Conservation (phyloP, 768 basidiomycete genomes). For the Tricholoma sp. region DNA sequence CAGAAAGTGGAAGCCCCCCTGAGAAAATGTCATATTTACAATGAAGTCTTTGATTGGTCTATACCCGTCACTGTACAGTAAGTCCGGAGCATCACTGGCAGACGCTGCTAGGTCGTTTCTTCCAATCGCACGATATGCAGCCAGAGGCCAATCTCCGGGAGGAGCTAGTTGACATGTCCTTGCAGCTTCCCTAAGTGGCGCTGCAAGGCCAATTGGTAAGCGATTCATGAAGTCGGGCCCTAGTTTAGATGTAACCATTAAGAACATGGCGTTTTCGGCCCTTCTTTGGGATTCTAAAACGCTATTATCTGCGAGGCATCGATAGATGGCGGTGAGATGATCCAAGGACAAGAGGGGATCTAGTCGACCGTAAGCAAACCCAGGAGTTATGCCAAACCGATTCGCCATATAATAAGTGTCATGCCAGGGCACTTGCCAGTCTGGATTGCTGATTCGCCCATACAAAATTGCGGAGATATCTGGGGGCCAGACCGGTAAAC, state of each 20-base stretch:
- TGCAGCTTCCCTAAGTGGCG: conserved; percentile 82
- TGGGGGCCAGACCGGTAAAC: conserved; percentile 72
- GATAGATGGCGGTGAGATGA: conserved; percentile 52
- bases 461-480: conserved; percentile 69
- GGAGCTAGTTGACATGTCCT: conserved; percentile 79
- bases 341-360: conserved; percentile 55
- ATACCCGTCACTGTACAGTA: conserved; percentile 49
- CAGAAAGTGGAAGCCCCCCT: conserved; percentile 4
- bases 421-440: conserved; percentile 57
- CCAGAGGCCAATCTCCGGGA: conserved; percentile 65
- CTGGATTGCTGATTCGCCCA: conserved; percentile 56
- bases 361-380: conserved; percentile 56
- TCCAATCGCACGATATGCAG: conserved; percentile 64
- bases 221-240: conserved; percentile 45
- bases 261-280: conserved; percentile 57
- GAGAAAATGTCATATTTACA: conserved; percentile 26
- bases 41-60: conserved; percentile 52
- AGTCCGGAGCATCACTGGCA: conserved; percentile 42
- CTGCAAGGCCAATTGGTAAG: conserved; percentile 65
- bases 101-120: conserved; percentile 71
- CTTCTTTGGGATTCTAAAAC: conserved; percentile 51
- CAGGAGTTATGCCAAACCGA: conserved; percentile 44
- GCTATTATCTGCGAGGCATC: conserved; percentile 50
- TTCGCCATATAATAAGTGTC: conserved; percentile 43
- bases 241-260: conserved; percentile 45